Conservation (phyloP, 2,329 filamentous ascomycete genomes). For the Aspergillus tanneri region DNA sequence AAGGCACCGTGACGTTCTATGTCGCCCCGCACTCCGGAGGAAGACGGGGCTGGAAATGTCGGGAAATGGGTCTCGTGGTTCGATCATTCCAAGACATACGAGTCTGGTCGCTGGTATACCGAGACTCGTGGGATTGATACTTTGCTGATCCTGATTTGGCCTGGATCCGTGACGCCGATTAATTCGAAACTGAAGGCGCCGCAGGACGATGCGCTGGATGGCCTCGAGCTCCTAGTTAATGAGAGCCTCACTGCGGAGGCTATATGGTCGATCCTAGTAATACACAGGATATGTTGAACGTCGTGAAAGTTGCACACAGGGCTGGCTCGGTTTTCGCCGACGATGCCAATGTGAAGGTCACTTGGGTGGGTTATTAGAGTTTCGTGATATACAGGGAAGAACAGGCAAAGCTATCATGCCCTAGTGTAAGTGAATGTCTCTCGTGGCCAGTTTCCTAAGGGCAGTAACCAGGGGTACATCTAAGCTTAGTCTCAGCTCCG, state of each 20-base stretch:
- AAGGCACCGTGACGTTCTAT: conserved; percentile 66
- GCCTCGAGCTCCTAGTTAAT: conserved; percentile 34
- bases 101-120: conserved; percentile 54
- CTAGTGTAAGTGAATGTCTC: too few relatives aligned
- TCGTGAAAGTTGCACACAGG: conserved; percentile 18
- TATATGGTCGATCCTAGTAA: conserved; percentile 30
- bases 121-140: conserved; percentile 61
- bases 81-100: conserved; percentile 46
- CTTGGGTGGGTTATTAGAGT: conserved; percentile 17
- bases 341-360: conserved; percentile 25
- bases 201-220: conserved; percentile 28
- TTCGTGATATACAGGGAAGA: too few relatives aligned
- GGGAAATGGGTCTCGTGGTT: conserved; percentile 50
- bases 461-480: too few relatives aligned
- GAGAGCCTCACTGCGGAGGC: conserved; percentile 13
- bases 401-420: too few relatives aligned
- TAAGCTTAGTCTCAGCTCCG: neutral
- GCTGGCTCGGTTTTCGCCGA: conserved; percentile 18
- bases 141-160: conserved; percentile 59
- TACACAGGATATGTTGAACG: conserved; percentile 27
- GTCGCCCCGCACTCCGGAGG: conserved; percentile 53
- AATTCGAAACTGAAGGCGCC: conserved; percentile 30
- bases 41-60: too few relatives aligned
- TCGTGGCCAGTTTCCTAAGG: too few relatives aligned
- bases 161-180: conserved; percentile 35